Evolutionary conservation across 345 rosid genomes (phyloP).

Genomic region (Hibiscus mutabilis): DNA sequence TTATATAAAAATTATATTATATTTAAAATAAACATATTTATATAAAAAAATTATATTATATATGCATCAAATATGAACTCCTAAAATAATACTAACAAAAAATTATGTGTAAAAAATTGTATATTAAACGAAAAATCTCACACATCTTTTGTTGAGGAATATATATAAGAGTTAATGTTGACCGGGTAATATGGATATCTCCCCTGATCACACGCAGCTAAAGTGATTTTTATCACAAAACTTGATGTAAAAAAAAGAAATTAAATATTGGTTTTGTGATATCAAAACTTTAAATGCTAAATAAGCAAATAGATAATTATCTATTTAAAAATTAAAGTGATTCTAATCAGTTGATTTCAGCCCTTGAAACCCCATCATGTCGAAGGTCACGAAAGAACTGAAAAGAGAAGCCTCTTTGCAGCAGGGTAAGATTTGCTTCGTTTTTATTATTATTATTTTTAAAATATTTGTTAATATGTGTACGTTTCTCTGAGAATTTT

Average conservation of each 20-base stretch:
- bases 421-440: neutral
- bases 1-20: too few relatives aligned
- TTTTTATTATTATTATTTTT: neutral
- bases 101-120: too few relatives aligned
- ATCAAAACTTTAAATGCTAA: neutral
- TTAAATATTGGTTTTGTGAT: neutral
- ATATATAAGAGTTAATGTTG: neutral
- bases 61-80: too few relatives aligned
- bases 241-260: neutral
- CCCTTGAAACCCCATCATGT: neutral
- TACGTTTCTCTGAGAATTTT: too few relatives aligned
- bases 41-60: too few relatives aligned
- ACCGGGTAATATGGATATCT: neutral
- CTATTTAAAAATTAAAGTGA: neutral
- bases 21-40: too few relatives aligned
- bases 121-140: too few relatives aligned
- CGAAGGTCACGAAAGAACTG: neutral
- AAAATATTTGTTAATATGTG: too few relatives aligned
- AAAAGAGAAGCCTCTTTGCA: neutral
- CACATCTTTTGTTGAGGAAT: too few relatives aligned
- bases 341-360: neutral
- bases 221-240: neutral
- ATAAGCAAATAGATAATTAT: neutral
- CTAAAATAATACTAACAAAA: too few relatives aligned
- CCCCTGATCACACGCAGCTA: neutral